phyloP scores from a whole-genome alignment of 2,329 filamentous ascomycete genomes.

The Capronia coronata region DNA sequence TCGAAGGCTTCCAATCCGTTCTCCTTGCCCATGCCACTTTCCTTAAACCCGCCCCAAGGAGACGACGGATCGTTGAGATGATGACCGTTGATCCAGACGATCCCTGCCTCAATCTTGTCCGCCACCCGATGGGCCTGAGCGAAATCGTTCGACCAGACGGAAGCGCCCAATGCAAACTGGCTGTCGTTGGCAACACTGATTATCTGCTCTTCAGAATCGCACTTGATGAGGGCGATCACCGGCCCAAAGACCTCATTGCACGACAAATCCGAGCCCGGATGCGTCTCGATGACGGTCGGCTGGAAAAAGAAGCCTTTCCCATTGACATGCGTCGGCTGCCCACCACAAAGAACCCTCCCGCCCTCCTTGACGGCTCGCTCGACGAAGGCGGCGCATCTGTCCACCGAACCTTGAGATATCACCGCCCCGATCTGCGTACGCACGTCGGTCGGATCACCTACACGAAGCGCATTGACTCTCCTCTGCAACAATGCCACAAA shows the following conservation, averaged over 20 bases:
- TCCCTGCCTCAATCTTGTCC: constrained; percentile 44
- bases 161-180: constrained; percentile 47
- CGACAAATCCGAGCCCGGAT: constrained; percentile 28
- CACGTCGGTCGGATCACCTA: constrained; percentile 52
- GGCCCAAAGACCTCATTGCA: constrained; percentile 47
- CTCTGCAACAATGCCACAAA: constrained; percentile 38
- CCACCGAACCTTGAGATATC: constrained; percentile 43
- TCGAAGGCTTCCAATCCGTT: constrained; percentile 61
- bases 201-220: constrained; percentile 44
- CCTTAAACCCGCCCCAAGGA: constrained; percentile 61
- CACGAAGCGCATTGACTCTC: constrained; percentile 48
- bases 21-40: constrained; percentile 64
- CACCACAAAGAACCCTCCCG: constrained; percentile 43
- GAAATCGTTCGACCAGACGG: constrained; percentile 48
- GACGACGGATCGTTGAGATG: constrained; percentile 67
- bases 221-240: constrained; percentile 45
- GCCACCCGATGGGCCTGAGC: constrained; percentile 44
- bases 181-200: constrained; percentile 45
- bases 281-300: constrained; percentile 42
- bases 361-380: constrained; percentile 36
- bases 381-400: constrained; percentile 41
- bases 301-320: constrained; percentile 47
- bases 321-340: constrained; percentile 48
- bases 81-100: constrained; percentile 49
- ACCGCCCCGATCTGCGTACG: constrained; percentile 59